These are phyloP conservation scores for Rubus parviflorus DNA, from an alignment of 306 rosid species.

Conservation along the genomic window DNA sequence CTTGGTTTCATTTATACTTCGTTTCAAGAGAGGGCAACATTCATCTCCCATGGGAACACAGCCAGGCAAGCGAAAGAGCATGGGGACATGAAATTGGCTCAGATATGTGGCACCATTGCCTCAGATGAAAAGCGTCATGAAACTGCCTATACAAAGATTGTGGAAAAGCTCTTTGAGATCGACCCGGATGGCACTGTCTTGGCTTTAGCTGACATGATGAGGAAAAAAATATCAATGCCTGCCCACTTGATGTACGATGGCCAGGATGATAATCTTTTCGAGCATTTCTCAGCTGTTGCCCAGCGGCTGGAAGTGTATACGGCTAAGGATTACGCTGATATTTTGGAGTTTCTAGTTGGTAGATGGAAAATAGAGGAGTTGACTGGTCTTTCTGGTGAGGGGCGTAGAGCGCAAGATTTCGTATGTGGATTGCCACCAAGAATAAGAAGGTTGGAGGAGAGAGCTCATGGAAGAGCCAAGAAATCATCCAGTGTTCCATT, in stretches of 20 bases:
- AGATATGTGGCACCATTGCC: slow-evolving; percentile 55
- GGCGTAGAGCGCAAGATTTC: slow-evolving; percentile 45
- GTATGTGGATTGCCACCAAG: slow-evolving; percentile 47
- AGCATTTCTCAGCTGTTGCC: slow-evolving; percentile 49
- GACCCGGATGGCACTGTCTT: slow-evolving; percentile 52
- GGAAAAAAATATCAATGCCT: slow-evolving; percentile 55
- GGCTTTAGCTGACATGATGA: slow-evolving; percentile 66
- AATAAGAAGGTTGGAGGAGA: slow-evolving; percentile 51
- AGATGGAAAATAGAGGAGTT: slow-evolving; percentile 53
- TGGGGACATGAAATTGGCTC: slow-evolving; percentile 54
- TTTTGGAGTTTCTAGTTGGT: slow-evolving; percentile 55
- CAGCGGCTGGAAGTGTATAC: slow-evolving; percentile 55
- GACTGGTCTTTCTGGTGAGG: slow-evolving; percentile 50
- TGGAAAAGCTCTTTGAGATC: slow-evolving; percentile 56
- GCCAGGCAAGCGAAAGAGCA: slow-evolving; percentile 56
- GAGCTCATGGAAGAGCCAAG: slow-evolving; percentile 49
- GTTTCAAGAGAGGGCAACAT: slow-evolving; percentile 64
- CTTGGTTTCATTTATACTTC: slow-evolving; percentile 61
- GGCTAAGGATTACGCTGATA: slow-evolving; percentile 56
- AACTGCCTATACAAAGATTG: slow-evolving; percentile 59
- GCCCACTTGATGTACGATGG: slow-evolving; percentile 61
- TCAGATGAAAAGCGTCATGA: slow-evolving; percentile 60
- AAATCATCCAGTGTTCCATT: slow-evolving; percentile 39
- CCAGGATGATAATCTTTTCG: slow-evolving; percentile 41
- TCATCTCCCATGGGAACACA: slow-evolving; percentile 61